These are phyloP conservation scores for Penicillium sp. DNA, from an alignment of 2,329 filamentous ascomycete genomes.

Conservation along the genomic window DNA sequence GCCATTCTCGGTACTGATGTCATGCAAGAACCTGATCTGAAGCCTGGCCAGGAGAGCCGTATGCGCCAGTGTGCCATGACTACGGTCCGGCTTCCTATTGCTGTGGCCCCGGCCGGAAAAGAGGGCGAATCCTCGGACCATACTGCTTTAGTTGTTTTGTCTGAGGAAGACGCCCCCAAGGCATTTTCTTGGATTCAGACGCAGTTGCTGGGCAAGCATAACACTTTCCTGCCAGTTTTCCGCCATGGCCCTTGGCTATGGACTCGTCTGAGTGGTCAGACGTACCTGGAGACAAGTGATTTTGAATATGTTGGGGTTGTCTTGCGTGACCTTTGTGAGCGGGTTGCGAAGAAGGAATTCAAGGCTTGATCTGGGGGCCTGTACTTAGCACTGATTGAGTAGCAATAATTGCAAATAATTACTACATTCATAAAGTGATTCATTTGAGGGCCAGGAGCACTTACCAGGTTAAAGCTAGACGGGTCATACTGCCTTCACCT, in stretches of 20 bases:
- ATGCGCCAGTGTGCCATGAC: conserved; percentile 60
- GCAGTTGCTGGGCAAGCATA: conserved; percentile 50
- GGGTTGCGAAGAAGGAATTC: conserved; percentile 41
- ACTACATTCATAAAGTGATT: background rate
- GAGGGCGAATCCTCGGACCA: background rate
- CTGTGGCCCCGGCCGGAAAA: conserved; percentile 16
- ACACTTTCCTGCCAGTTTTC: conserved; percentile 62
- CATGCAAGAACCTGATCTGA: conserved; percentile 47
- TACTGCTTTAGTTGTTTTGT: conserved; percentile 21
- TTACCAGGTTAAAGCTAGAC: background rate
- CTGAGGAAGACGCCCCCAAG: conserved; percentile 32
- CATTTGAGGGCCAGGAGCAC: background rate
- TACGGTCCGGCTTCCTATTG: conserved; percentile 65
- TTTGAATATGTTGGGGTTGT: conserved; percentile 61
- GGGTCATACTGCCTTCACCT: background rate
- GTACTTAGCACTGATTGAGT: background rate
- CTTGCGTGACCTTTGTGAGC: conserved; percentile 50
- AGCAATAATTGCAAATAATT: background rate
- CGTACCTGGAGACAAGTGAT: conserved; percentile 72
- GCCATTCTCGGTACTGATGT: conserved; percentile 59
- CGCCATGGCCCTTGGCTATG: conserved; percentile 56
- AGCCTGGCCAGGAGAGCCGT: conserved; percentile 20
- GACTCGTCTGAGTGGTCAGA: conserved; percentile 67
- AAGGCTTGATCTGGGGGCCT: background rate
- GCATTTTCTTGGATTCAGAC: conserved; percentile 53